Base-by-base conservation (phyloP, 805 yeast genomes). In the Saccharomycopsis amapae region DNA sequence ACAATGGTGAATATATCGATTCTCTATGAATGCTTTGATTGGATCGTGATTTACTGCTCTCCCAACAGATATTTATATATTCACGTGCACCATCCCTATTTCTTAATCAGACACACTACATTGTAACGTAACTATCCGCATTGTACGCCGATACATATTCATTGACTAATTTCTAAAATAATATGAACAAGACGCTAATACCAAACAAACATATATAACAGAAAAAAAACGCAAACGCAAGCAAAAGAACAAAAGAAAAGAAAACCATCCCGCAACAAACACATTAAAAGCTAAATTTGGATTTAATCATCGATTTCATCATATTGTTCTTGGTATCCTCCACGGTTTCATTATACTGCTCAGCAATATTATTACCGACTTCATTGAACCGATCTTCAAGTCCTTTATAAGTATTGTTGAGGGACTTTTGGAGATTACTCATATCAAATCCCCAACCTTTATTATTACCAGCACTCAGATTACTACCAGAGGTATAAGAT, bases 361-460 rank as follows among this genome's bases (percentile, higher is more conserved):
- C 79, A 48, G 75, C 71, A 24, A 78, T 63, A 22, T 64, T 68
- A 37, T 68, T 72, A 5, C 85, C 84, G 52, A 76, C 78, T 19
- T 75, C 78, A 56, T 77, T 74, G 42, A 78, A 58, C 7, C 71
- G 63, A 45, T 74, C 79, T 54, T 78, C 85, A 15, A 76, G 57
- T 2, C 64, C 54, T 39, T 78, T 81, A 45, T 76, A 58, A 0
- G 79, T 78, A 28, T 67, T 66, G 49, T 76, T 78, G 26, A 79
- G 51, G 2, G 69, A 64, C 53, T 76, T 69, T 56, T 63, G 46
- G 2, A 68, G 49, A n/a, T 58, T 56, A 42, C 60, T 64, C 33
- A 69, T 50, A 13, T 47, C 42, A 35, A 73, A 63, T 25, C 73
- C 73, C 54, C 68, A 69, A 0, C 67, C 69, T 4, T 61, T 56